phyloP scores from a whole-genome alignment of 2,329 filamentous ascomycete species.

The Fusarium avenaceum region DNA sequence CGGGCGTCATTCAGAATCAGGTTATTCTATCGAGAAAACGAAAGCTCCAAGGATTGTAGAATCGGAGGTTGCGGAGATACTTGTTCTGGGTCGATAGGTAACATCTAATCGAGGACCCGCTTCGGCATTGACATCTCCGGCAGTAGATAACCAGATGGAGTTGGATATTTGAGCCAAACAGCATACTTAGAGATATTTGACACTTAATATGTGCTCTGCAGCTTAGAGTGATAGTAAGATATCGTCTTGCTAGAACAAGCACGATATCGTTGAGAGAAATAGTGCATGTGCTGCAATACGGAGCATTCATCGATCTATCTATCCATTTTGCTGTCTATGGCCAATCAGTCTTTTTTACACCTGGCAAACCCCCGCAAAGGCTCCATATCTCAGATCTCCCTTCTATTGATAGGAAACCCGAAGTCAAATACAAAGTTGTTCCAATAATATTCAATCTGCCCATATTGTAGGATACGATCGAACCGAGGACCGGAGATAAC shows the following conservation, averaged over 20 bases:
- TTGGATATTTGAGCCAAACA: too few relatives aligned
- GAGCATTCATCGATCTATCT: too few relatives aligned
- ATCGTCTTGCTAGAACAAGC: too few relatives aligned
- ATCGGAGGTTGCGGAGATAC: constrained; percentile 40
- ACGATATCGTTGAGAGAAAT: background rate
- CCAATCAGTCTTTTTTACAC: too few relatives aligned
- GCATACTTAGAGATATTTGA: too few relatives aligned
- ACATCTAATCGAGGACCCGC: constrained; percentile 15
- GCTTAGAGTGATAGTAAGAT: too few relatives aligned
- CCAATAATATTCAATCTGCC: background rate
- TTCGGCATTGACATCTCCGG: constrained; percentile 28
- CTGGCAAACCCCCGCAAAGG: too few relatives aligned
- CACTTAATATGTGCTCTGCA: too few relatives aligned
- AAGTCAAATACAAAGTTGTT: background rate
- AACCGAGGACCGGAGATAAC: constrained; percentile 15
- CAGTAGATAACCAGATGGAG: too few relatives aligned
- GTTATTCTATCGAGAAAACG: constrained; percentile 20
- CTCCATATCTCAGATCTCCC: too few relatives aligned
- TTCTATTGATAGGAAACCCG: background rate
- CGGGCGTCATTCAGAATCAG: background rate
- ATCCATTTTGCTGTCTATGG: too few relatives aligned
- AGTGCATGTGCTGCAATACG: too few relatives aligned
- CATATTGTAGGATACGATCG: background rate
- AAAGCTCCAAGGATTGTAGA: background rate
- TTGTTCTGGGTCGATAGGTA: constrained; percentile 28